These are phyloP conservation scores for Agrocybe praecox DNA, from an alignment of 768 basidiomycete species.

Conservation along the genomic window DNA sequence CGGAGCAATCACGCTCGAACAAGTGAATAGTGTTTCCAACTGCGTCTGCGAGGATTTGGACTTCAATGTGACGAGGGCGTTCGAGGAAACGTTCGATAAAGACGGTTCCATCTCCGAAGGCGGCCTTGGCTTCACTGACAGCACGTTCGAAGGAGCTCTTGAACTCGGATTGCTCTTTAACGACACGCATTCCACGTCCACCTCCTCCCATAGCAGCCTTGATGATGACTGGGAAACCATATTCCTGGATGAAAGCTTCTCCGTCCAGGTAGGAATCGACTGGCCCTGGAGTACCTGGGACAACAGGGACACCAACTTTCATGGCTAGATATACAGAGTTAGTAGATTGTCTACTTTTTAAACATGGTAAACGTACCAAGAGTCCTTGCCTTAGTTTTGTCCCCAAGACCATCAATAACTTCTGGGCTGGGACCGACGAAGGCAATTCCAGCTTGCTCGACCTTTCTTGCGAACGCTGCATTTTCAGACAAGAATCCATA, in stretches of 20 bases:
- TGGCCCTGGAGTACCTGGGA: conserved; percentile 97
- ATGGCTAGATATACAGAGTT: conserved; percentile 55
- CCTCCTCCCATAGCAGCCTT: conserved; percentile 99
- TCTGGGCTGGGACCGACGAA: conserved; percentile 96
- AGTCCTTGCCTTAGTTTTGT: conserved; percentile 97
- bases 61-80: conserved; percentile 96
- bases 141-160: conserved; percentile 88
- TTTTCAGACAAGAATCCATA: conserved; percentile 99
- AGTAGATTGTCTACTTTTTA: conserved; percentile 1
- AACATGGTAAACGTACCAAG: conserved; percentile 56
- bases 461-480: conserved; percentile 95
- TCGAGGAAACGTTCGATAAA: conserved; percentile 99
- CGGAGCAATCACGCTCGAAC: conserved; percentile 99
- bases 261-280: conserved; percentile 81
- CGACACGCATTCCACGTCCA: conserved; percentile 99
- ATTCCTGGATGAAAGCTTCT: conserved; percentile 88
- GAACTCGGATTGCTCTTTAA: conserved; percentile 92
- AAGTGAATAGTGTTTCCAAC: conserved; percentile 95
- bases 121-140: conserved; percentile 92
- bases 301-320: conserved; percentile 91
- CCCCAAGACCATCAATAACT: conserved; percentile 96
- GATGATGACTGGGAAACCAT: conserved; percentile 99
- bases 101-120: conserved; percentile 98
- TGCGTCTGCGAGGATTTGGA: conserved; percentile 91
- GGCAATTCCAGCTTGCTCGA: conserved; percentile 95